Conservation (phyloP, 1,139 yeast genomes). For the Candida sp. region DNA sequence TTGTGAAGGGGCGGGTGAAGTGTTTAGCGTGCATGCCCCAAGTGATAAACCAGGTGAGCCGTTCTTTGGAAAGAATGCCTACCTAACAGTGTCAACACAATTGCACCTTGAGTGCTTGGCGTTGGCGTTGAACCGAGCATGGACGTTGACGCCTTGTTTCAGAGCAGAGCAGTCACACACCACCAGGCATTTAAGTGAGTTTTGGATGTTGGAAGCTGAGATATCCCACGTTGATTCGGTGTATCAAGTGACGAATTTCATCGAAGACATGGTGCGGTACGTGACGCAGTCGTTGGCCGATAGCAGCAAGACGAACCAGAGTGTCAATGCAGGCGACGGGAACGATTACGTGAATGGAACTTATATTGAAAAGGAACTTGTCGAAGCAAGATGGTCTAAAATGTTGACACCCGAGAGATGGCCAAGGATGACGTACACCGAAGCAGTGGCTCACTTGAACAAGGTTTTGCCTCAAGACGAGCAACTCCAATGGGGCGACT, state of each 20-base stretch:
- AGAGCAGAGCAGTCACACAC: constrained; percentile 95
- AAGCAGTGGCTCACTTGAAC: constrained; percentile 64
- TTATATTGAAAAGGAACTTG: constrained; percentile 36
- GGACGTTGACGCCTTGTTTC: constrained; percentile 93
- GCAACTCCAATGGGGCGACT: constrained; percentile 62
- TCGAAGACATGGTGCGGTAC: constrained; percentile 69
- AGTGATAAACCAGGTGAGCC: constrained; percentile 21
- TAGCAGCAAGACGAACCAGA: not conserved
- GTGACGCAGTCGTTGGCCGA: constrained; percentile 44
- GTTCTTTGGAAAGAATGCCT: constrained; percentile 73
- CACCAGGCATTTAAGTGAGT: constrained; percentile 89
- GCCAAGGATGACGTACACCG: constrained; percentile 75
- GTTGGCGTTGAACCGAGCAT: constrained; percentile 77
- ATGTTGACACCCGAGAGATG: constrained; percentile 46
- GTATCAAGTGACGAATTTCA: constrained; percentile 62
- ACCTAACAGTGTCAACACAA: constrained; percentile 90
- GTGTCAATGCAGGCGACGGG: constrained; percentile 28
- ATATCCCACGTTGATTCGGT: constrained; percentile 67
- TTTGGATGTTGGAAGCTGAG: constrained; percentile 99
- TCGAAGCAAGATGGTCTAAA: constrained; percentile 37
- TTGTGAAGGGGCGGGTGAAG: constrained; percentile 98
- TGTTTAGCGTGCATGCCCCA: constrained; percentile 55
- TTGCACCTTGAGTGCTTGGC: constrained; percentile 86
- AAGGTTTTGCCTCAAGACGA: constrained; percentile 12
- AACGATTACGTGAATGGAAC: constrained; percentile 48